Evolutionary conservation across 2,329 filamentous ascomycete species (phyloP), one percentile per base, ranked within the genome.

Genomic region (Fusarium sulawesiense): DNA sequence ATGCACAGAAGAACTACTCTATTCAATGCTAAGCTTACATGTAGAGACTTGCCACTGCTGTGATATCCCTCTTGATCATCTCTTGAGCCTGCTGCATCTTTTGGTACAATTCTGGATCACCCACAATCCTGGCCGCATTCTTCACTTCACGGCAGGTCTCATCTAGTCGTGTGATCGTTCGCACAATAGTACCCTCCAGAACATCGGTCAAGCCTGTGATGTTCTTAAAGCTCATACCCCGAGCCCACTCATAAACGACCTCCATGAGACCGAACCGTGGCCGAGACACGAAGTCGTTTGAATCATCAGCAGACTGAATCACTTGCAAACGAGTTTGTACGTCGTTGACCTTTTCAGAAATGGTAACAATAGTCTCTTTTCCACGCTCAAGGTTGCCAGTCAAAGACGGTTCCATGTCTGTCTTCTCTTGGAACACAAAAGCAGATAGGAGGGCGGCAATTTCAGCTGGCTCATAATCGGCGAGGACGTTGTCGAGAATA

Each of bases 61-160:
- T 97, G 56, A 97, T 96, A 79, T 98, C 96, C 76, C 96, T 85
- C 86, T 97, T 97, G 79, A 99, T 99, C 87, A 98, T 88, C 85
- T 99, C 96, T 86, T 98, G 95, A 73, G 95, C 97, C 68, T 90
- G 90, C 82, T 97, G 91, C 95, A 99, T 99, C 87, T 99, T 99
- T 72, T 91, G 89, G 80, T 97, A 98, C 72, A 99, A 83, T 59
- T 91, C 91, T 6, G 96, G 96, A 78, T 99, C 96, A 25, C 96
- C 96, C 73, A 99, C 94, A 71, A 99, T 93, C 72, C 96, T 88
- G 29, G 96, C 96, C 40, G 96, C 95, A 78, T 97, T 98, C 86
- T 97, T 98, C 59, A 98, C 96, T 81, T 99, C 96, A 49, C 96
- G 87, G 78, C 96, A 99, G 11, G 94, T 97, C 86, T 99, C 96